Evolutionary conservation across 371 early-diverging fungal genomes (phyloP).

Genomic region (Apophysomyces sp.): DNA sequence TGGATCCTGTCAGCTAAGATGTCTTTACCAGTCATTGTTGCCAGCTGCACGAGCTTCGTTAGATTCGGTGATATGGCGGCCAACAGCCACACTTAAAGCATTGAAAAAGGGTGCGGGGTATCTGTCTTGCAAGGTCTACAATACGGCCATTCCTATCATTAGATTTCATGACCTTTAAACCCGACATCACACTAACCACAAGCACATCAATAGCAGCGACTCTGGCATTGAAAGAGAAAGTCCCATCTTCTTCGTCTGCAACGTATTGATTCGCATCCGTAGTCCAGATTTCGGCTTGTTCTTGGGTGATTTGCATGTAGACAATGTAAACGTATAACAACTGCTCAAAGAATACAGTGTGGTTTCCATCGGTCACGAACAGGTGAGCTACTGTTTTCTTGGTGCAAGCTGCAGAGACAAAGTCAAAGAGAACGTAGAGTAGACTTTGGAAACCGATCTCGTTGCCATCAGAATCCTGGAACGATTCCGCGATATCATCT

Average conservation of each 20-base stretch:
- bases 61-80: constrained; percentile 56
- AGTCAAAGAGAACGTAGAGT: constrained; percentile 72
- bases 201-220: constrained; percentile 81
- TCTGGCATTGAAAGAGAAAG: constrained; percentile 78
- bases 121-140: constrained; percentile 49
- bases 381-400: constrained; percentile 50
- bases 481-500: constrained; percentile 50
- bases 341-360: constrained; percentile 58
- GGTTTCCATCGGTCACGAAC: constrained; percentile 38
- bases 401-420: constrained; percentile 57
- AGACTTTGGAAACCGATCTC: constrained; percentile 70
- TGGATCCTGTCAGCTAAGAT: background rate
- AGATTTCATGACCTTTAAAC: background rate
- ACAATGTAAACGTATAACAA: constrained; percentile 62
- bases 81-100: constrained; percentile 56
- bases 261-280: constrained; percentile 84
- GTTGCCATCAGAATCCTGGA: constrained; percentile 79
- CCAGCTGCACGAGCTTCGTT: constrained; percentile 51
- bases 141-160: background rate
- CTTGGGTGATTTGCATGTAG: constrained; percentile 84
- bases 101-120: constrained; percentile 58
- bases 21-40: constrained; percentile 50
- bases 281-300: constrained; percentile 79
- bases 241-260: constrained; percentile 89
- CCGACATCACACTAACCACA: constrained; percentile 26